Percentiles rank a stretch among this genome's conserved stretches.
phyloP scores from a whole-genome alignment of 768 basidiomycete genomes.

The Mycena albidolilacea region DNA sequence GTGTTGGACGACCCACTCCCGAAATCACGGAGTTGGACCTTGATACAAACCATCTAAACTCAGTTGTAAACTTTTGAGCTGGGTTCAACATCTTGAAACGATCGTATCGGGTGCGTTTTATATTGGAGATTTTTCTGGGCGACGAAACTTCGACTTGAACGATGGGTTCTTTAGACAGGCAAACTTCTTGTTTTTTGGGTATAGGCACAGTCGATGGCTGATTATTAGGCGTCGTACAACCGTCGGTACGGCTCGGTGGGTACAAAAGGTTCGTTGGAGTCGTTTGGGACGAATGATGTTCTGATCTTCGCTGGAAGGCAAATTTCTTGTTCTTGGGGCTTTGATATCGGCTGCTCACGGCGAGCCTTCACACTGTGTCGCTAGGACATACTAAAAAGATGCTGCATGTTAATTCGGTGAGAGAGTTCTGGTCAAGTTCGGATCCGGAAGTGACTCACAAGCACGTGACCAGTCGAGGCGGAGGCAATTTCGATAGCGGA shows the following conservation, averaged over 20 bases:
- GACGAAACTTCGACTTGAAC: not conserved
- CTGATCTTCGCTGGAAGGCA: slow-evolving; percentile 11
- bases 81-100: too few species aligned
- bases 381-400: slow-evolving; percentile 18
- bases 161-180: slow-evolving; percentile 11
- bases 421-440: slow-evolving; percentile 27
- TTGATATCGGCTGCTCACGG: slow-evolving; percentile 3
- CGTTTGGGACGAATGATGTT: not conserved
- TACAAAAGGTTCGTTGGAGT: not conserved
- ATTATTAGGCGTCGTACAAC: not conserved
- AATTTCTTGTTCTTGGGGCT: slow-evolving; percentile 6
- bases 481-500: too few species aligned
- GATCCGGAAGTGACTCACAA: slow-evolving; percentile 19
- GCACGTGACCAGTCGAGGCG: slow-evolving; percentile 7
- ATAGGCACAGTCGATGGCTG: not conserved
- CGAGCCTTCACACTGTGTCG: slow-evolving; percentile 1
- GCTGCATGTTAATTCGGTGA: slow-evolving; percentile 31
- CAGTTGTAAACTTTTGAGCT: not conserved
- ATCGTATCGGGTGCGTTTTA: too few species aligned
- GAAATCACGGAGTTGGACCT: too few species aligned
- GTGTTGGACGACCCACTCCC: too few species aligned
- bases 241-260: not conserved
- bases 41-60: not conserved
- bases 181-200: not conserved
- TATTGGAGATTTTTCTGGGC: not conserved